A percentile compares a stretch with the other conserved stretches of the same genome.
phyloP scores from a whole-genome alignment of 805 yeast genomes.

The Candida palmyrensis region DNA sequence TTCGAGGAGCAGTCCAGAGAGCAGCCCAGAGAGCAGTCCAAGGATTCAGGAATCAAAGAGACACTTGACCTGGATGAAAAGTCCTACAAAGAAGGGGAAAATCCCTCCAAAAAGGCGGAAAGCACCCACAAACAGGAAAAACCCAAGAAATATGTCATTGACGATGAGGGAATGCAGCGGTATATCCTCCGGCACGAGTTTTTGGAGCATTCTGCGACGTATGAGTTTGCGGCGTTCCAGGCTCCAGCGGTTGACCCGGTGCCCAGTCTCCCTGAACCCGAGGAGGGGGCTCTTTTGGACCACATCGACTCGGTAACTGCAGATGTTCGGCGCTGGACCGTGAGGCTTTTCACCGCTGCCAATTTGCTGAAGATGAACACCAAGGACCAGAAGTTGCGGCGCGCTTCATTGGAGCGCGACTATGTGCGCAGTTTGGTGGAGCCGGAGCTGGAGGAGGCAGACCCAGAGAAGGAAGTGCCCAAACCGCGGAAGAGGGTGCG shows the following conservation, averaged over 20 bases:
- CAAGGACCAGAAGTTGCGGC: conserved; percentile 16
- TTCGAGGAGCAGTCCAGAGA: conserved; percentile 8
- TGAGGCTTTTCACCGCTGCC: conserved; percentile 24
- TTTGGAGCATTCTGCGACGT: conserved; percentile 22
- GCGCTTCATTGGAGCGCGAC: conserved; percentile 14
- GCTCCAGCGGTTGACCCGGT: conserved; percentile 15
- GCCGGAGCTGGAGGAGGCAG: conserved; percentile 4
- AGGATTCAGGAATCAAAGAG: too few relatives aligned
- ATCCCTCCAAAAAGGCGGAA: conserved; percentile 1
- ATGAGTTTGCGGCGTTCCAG: conserved; percentile 32
- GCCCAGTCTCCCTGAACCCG: background rate
- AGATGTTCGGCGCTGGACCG: conserved; percentile 18
- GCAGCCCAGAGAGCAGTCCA: too few relatives aligned
- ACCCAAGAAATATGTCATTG: conserved; percentile 41
- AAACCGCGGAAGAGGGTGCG: conserved; percentile 10
- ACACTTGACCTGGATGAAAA: conserved; percentile 10
- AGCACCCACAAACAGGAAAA: conserved; percentile 19
- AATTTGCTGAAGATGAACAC: conserved; percentile 23
- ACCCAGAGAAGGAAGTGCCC: background rate
- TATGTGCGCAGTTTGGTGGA: conserved; percentile 12
- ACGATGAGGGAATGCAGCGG: conserved; percentile 54
- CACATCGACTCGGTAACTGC: conserved; percentile 12
- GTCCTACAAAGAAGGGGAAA: conserved; percentile 12
- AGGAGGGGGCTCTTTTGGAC: conserved; percentile 13
- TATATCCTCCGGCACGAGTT: conserved; percentile 49